Conservation (phyloP, 306 rosid species). For the Argentina anserina region DNA sequence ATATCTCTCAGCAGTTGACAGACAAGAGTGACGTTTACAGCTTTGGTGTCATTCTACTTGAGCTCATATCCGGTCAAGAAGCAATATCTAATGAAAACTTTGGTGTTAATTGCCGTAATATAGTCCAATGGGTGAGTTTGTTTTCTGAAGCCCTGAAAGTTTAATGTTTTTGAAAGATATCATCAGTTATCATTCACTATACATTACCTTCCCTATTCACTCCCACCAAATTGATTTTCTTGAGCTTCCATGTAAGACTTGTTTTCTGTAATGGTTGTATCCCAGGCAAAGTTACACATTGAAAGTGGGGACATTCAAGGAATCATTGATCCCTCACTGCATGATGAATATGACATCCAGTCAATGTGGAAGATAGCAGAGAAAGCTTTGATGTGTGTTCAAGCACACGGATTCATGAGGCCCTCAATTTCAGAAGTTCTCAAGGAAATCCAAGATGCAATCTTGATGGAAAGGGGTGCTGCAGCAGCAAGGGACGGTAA, state of each 20-base stretch:
- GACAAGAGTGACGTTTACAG: slow-evolving; percentile 97
- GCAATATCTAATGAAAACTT: slow-evolving; percentile 92
- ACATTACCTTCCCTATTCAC: not conserved
- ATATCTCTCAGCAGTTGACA: slow-evolving; percentile 92
- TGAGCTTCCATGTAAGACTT: not conserved
- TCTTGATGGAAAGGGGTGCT: slow-evolving; percentile 64
- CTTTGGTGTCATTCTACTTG: slow-evolving; percentile 97
- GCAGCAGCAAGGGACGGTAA: slow-evolving; percentile 51
- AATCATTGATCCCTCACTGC: slow-evolving; percentile 72
- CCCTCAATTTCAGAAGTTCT: slow-evolving; percentile 94
- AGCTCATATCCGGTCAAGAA: slow-evolving; percentile 96
- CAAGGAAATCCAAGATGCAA: slow-evolving; percentile 94
- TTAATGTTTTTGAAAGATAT: not conserved
- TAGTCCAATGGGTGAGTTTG: slow-evolving; percentile 91
- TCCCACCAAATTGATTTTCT: not conserved
- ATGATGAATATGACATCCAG: slow-evolving; percentile 66
- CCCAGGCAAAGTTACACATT: slow-evolving; percentile 78
- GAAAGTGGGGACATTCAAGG: slow-evolving; percentile 97
- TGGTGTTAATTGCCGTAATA: slow-evolving; percentile 87
- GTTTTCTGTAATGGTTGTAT: slow-evolving; percentile 14
- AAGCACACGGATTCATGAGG: slow-evolving; percentile 79
- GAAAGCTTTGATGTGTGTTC: slow-evolving; percentile 95
- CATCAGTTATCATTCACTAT: not conserved
- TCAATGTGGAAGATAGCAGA: slow-evolving; percentile 99
- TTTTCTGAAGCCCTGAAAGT: slow-evolving; percentile 1